Base-by-base conservation (phyloP, 441 rosid species). In the Corymbia calophylla region DNA sequence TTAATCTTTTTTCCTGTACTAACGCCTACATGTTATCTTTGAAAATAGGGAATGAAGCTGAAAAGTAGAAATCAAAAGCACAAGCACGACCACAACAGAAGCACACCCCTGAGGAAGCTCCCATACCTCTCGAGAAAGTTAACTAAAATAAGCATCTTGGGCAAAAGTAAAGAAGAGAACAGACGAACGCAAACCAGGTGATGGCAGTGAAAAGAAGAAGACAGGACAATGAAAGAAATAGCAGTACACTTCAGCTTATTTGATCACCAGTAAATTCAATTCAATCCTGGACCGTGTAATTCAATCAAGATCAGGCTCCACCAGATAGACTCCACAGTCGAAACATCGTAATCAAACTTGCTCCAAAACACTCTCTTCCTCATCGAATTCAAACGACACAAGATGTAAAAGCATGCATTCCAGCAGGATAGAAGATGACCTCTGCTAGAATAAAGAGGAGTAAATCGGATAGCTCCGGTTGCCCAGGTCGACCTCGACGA, bases 401-500 rank as follows among this genome's bases (percentile, higher is more conserved):
- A 64, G 35, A 64, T 64, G 6, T 39, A 39, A 39, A 39, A 39
- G 44, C 44, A 39, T 39, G 44, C 44, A 39, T 39, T 39, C 44
- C 44, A 39, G 44, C 44, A 7, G 86, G 88, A 32, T 49, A 32
- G 35, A 60, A 35, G 47, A 35, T 64, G 51, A 97, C 99, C 95
- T 96, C 93, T 97, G 99, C 44, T 35, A 97, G 96, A 35, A 88
- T 96, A 94, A 18, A 95, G 56, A 98, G 98, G 87, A 97, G 94
- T 8, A 96, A 89, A 97, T 97, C 70, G 99, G 99, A 89, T 98
- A 97, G 91, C 99, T 98, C 90, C 99, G 95, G 89, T 91, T 81
- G 13, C 99, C 99, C 92, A 98, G 94, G 93, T 96, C 96, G 88
- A 98, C 99, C 21, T 98, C 95, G 51, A 98, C 99, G 88, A 95